Percentiles rank a stretch among this genome's conserved stretches.
phyloP scores from a whole-genome alignment of 202 grass and related monocot species.

The Miscanthus sacchariflorus region DNA sequence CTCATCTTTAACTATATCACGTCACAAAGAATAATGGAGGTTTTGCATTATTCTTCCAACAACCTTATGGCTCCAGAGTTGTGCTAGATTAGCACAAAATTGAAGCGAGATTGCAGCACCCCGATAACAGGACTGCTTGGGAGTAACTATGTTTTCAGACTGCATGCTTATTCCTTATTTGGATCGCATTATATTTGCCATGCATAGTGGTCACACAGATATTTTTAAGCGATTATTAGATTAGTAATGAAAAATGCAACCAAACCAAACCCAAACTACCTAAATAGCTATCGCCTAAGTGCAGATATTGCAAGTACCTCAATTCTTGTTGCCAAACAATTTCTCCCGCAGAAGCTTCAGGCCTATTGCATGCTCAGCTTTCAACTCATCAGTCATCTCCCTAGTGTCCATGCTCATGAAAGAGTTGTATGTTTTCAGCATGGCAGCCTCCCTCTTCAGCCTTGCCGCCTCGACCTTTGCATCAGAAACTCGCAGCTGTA shows the following conservation, averaged over 20 bases:
- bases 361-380: constrained; percentile 22
- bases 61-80: background rate
- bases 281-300: background rate
- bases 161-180: constrained; percentile 7
- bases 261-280: background rate
- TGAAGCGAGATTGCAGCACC: background rate
- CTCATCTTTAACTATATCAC: constrained; percentile 10
- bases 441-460: constrained; percentile 23
- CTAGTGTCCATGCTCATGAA: constrained; percentile 37
- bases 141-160: background rate
- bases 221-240: background rate
- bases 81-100: background rate
- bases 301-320: constrained; percentile 20
- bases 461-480: constrained; percentile 41
- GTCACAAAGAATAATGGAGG: background rate
- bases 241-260: background rate
- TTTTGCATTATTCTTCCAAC: background rate
- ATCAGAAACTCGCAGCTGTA: constrained; percentile 34
- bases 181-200: background rate
- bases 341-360: constrained; percentile 25
- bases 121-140: background rate
- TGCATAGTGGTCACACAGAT: background rate
- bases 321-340: constrained; percentile 9
- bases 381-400: constrained; percentile 24
- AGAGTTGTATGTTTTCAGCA: constrained; percentile 28